These are phyloP conservation scores for Nakaseomyces nivariensis DNA, from an alignment of 1,139 yeast genomes.

Conservation along the genomic window DNA sequence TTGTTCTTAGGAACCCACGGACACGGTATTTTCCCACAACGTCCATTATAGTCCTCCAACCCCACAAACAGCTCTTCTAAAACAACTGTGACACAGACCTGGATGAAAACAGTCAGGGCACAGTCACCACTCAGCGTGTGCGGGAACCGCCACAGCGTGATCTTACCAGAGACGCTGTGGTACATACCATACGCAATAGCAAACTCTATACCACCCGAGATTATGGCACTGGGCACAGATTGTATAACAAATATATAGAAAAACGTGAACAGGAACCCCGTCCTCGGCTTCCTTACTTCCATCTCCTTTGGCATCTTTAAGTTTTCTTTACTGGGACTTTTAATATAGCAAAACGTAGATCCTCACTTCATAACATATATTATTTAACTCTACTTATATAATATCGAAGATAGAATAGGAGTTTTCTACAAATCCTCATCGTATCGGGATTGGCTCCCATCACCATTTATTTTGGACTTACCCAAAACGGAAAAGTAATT, in stretches of 20 bases:
- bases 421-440: too few species aligned
- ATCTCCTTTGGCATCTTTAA: background rate
- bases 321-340: background rate
- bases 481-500: constrained; percentile 2
- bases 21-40: background rate
- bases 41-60: constrained; percentile 5
- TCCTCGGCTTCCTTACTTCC: background rate
- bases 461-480: constrained; percentile 2
- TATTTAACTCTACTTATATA: too few species aligned
- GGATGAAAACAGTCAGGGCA: constrained; percentile 18
- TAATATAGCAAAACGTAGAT: too few species aligned
- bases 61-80: constrained; percentile 18
- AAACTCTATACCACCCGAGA: constrained; percentile 21
- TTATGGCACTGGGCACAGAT: constrained; percentile 14
- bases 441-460: background rate
- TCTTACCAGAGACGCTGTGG: constrained; percentile 7
- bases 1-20: constrained; percentile 2
- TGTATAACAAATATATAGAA: constrained; percentile 8
- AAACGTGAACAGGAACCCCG: constrained; percentile 7
- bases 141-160: constrained; percentile 22
- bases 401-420: too few species aligned
- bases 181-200: constrained; percentile 25
- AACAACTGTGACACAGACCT: constrained; percentile 18
- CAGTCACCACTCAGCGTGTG: constrained; percentile 23
- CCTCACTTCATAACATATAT: too few species aligned